Conservation (phyloP, 2,329 filamentous ascomycete genomes). For the Fragosphaeria purpurea region DNA sequence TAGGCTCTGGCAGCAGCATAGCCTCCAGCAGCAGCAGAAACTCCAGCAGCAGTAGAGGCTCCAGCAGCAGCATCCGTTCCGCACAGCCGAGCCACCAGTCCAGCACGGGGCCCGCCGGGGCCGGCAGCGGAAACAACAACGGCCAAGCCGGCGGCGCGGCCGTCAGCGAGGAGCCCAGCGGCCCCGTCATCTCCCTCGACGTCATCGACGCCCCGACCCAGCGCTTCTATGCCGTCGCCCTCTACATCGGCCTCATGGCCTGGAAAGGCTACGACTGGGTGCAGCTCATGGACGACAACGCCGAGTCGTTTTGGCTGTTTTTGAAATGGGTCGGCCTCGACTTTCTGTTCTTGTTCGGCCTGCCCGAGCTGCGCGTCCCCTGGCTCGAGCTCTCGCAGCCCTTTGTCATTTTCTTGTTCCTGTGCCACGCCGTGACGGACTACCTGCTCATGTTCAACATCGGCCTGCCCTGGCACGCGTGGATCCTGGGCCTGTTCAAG, state of each 20-base stretch:
- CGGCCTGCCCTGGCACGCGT: conserved; percentile 60
- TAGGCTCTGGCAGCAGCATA: too few species aligned
- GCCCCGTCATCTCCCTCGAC: conserved; percentile 69
- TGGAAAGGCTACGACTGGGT: conserved; percentile 87
- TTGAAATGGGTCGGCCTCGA: conserved; percentile 90
- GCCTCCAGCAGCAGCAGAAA: background rate
- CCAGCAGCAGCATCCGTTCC: background rate
- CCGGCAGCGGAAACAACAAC: background rate
- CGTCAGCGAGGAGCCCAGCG: conserved; percentile 1
- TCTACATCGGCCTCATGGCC: conserved; percentile 65
- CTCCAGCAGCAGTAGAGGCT: background rate
- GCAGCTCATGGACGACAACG: conserved; percentile 66
- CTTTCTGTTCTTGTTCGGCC: conserved; percentile 72
- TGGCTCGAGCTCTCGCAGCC: conserved; percentile 88
- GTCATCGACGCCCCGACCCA: conserved; percentile 86
- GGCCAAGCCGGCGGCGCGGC: conserved; percentile 6
- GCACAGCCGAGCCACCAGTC: conserved; percentile 17
- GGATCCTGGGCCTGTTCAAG: conserved; percentile 63
- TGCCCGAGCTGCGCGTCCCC: conserved; percentile 83
- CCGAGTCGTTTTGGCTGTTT: conserved; percentile 81
- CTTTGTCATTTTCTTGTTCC: conserved; percentile 60
- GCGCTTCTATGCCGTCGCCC: conserved; percentile 72
- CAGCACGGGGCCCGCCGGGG: background rate
- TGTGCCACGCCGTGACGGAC: conserved; percentile 62
- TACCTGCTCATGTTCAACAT: conserved; percentile 90